Evolutionary conservation across 306 rosid species (phyloP), one percentile per base, ranked within the genome.

Genomic region (Quercus suber): DNA sequence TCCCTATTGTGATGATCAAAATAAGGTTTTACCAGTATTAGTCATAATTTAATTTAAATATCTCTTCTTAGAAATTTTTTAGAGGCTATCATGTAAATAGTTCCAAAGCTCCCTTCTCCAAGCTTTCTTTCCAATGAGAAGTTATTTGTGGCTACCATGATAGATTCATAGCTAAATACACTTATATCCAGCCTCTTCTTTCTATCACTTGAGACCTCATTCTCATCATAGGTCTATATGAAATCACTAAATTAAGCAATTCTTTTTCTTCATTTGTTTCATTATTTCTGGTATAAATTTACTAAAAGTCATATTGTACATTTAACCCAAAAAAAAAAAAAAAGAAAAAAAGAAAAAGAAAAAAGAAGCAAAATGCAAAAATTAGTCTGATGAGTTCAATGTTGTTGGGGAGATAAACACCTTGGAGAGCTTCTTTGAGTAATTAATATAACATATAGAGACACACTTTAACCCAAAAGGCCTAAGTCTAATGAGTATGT

Each of bases 91-190:
- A 78, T 85, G 33, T 81, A 85, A 69, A 85, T 78, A 43, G 59
- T 59, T 71, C 85, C 83, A 81, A 85, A 85, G 0, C 85, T 85
- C 33, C 88, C 88, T 15, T 85, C 74, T 71, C 83, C 83, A 43
- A 85, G 52, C 9, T 35, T 35, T 55, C 81, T 81, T 67, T 20
- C 64, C 3, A 59, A 43, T 2, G 77, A 57, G 74, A 85, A 82
- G 12, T 51, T 76, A 41, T 57, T 33, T 35, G 88, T 85, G 6
- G 77, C 88, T 18, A 20, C 76, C 18, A 65, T 64, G 20, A 85
- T 18, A 60, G 61, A 61, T 76, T 25, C 49, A 76, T 76, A 76
- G 61, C 31, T 60, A 15, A 79, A 60, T 19, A 28, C 13, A 3
- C 61, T 76, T 12, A 76, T 23, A 63, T 76, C 79, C 51, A 55